phyloP scores from a whole-genome alignment of 176 grass and related monocot genomes.

The Carex pumila region DNA sequence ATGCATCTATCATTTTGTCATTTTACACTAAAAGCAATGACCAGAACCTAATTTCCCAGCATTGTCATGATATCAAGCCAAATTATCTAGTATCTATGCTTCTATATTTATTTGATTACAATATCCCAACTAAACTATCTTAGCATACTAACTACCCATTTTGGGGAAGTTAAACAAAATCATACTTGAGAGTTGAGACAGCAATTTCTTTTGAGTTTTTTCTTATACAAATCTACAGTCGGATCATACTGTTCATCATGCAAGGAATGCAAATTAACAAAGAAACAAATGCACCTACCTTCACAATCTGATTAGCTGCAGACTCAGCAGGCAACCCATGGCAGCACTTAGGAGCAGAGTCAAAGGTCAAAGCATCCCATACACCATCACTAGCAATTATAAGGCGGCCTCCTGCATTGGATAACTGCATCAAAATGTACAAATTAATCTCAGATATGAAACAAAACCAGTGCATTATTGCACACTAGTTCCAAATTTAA shows the following conservation, averaged over 20 bases:
- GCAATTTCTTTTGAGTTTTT: background rate
- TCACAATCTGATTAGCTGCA: constrained; percentile 80
- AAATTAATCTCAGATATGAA: constrained; percentile 7
- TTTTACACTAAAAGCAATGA: background rate
- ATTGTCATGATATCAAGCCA: background rate
- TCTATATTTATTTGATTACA: background rate
- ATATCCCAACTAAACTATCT: background rate
- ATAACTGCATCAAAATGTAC: constrained; percentile 44
- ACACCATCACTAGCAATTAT: constrained; percentile 97
- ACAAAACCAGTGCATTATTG: constrained; percentile 11
- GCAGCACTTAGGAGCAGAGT: constrained; percentile 64
- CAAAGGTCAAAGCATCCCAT: constrained; percentile 84
- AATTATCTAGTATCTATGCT: background rate
- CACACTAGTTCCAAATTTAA: background rate
- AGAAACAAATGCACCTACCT: constrained; percentile 36
- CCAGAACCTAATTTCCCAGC: background rate
- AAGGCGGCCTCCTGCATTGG: constrained; percentile 77
- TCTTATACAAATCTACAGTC: background rate
- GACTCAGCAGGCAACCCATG: constrained; percentile 52
- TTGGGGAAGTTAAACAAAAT: background rate
- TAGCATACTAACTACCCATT: background rate
- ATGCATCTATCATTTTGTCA: background rate
- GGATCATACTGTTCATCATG: background rate
- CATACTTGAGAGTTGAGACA: background rate
- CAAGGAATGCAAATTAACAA: background rate